Conservation (phyloP, 805 yeast species). For the Komagataella pastoris region DNA sequence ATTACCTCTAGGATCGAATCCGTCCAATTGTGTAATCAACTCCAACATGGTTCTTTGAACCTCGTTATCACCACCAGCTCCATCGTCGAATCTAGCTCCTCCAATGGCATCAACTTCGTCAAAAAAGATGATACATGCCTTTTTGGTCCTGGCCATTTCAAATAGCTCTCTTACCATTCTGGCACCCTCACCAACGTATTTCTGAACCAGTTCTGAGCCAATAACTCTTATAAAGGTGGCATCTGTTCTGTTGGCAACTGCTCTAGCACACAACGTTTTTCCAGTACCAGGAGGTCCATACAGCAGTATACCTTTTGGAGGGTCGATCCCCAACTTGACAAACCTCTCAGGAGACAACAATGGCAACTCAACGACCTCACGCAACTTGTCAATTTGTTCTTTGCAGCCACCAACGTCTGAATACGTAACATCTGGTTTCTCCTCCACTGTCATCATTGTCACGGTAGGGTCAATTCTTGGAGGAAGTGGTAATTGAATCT, state of each 20-base stretch:
- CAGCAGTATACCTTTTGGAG: conserved; percentile 93
- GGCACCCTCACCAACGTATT: conserved; percentile 99
- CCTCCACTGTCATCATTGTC: conserved; percentile 99
- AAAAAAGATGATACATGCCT: conserved; percentile 94
- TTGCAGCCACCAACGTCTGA: conserved; percentile 98
- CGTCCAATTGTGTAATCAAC: conserved; percentile 93
- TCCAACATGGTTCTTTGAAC: conserved; percentile 99
- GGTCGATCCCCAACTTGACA: conserved; percentile 94
- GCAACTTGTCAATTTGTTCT: conserved; percentile 91
- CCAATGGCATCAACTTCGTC: conserved; percentile 99
- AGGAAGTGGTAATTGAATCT: conserved; percentile 93
- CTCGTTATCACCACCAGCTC: conserved; percentile 98
- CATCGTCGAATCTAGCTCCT: conserved; percentile 99
- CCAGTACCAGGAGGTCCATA: conserved; percentile 99
- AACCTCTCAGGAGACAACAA: conserved; percentile 91
- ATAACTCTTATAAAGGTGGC: conserved; percentile 97
- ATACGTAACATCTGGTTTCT: conserved; percentile 97
- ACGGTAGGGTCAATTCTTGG: conserved; percentile 97
- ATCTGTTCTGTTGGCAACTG: conserved; percentile 98
- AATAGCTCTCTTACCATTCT: conserved; percentile 98
- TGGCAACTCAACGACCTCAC: conserved; percentile 95
- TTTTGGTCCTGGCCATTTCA: conserved; percentile 98
- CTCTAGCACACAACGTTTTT: conserved; percentile 95
- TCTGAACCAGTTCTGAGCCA: conserved; percentile 96
- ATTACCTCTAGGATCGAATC: conserved; percentile 97